Evolutionary conservation across 108 stramenopile species (phyloP), one percentile per base, ranked within the genome.

Genomic region (Conticribra weissflogii): DNA sequence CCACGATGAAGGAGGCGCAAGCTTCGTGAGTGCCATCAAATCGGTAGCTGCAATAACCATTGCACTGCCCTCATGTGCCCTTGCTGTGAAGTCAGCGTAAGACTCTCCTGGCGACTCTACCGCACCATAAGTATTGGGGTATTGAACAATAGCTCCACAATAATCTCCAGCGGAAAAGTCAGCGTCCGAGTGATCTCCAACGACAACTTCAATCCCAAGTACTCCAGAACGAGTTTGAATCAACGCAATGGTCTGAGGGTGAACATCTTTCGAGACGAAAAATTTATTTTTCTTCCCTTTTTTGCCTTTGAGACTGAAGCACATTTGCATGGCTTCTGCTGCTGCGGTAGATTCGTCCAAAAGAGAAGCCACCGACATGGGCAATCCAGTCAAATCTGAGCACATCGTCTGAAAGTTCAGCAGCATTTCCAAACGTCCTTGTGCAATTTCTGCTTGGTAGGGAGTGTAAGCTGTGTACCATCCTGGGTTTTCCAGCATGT

Each of bases 401-500:
- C 98, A 96, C 36, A 99, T 68, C 2, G 99, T 99, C 79, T 99
- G 99, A 76, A 98, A 99, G 75, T 99, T 99, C 25, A 99, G 88
- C 33, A 99, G 84, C 87, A 97, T 97, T 86, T 98, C 96, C 14
- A 99, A 82, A 28, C 99, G 95, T 18, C 99, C 99, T 86, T 99
- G 99, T 0, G 96, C 92, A 66, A 99, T 99, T 78, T 99, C 99
- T 0, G 99, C 98, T 80, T 99, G 99, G 78, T 99, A 99, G 21
- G 99, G 99, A 15, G 98, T 99, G 85, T 98, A 98, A 27, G 97
- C 90, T 4, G 98, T 99, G 85, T 98, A 97, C 98, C 98, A 99
- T 0, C 97, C 98, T 0, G 99, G 98, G 83, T 99, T 99, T 83
- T 99, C 99, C 49, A 98, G 82, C 80, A 99, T 88, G 85, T 99